Base-by-base conservation (phyloP, 768 basidiomycete species). In the Tylopilus rubrobrunneus region DNA sequence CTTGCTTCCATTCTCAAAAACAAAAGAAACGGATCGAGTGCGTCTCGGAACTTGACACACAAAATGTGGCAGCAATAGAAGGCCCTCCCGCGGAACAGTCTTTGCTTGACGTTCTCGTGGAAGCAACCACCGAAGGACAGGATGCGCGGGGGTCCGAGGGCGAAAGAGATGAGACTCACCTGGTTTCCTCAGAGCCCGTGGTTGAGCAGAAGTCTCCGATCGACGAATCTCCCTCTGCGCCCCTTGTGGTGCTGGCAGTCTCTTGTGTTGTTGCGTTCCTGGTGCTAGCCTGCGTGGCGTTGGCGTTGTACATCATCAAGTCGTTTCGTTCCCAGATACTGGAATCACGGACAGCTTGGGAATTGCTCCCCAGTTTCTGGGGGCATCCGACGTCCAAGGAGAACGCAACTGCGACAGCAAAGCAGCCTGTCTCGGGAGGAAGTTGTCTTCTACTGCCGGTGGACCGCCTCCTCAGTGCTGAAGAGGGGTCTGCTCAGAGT, bases 1-100 rank as follows among this genome's bases (percentile, higher is more conserved):
- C 68, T n/a, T 62, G 65, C 54, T 60, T 76, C 29, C 68, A 65
- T 52, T 52, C 67, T 52, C 64, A 68, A 37, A 67, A 63, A 34
- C 48, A 63, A 29, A 63, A 70, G 44, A 63, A 71, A 23, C 71
- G 70, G 46, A 60, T 63, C 34, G 67, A 61, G 36, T 58, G 66
- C 29, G 63, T 71, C 53, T 63, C 71, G 25, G 56, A 64, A 42
- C 62, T 68, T 33, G 62, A 60, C 19, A 57, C 53, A 27, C 66
- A 66, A 43, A 62, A 62, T 31, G 55, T 67, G 42, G 68, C 67
- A 50, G 67, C 65, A n/a, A 44, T 67, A 45, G 58, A 57, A 52
- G 46, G 62, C 34, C 52, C 34, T 0, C 34, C 49, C n/a, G 49
- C 25, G 12, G 50, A 27, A 49, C 45, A 56, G 27, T 41, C 56